Evolutionary conservation across 306 rosid genomes (phyloP), one percentile per base, ranked within the genome.

Genomic region (Pterocarpus macrocarpus): DNA sequence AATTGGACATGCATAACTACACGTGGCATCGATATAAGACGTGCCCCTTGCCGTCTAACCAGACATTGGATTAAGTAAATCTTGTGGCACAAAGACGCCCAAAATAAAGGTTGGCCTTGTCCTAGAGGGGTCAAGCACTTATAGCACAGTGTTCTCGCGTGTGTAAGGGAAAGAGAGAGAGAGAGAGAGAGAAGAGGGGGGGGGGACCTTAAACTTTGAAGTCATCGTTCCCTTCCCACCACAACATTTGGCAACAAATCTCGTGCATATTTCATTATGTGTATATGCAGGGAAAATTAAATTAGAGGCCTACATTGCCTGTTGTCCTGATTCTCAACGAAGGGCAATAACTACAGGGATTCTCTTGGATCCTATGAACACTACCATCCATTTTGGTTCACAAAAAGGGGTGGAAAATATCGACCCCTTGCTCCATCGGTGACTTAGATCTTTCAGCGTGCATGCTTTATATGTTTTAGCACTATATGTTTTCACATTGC

Each of bases 61-160:
- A 61, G 45, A 30, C 73, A 69, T 22, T 44, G 45, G 68, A 73
- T 49, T 66, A 79, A 84, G 78, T 66, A 85, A 62, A 85, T 61
- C 59, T 39, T 59, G 88, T 81, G 85, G 80, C 44, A 58, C 50
- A 62, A 75, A 38, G 30, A 50, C 17, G 41, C 64, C 28, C 71
- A 45, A 57, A 45, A 49, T 73, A 71, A 74, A 52, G 64, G 64
- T 9, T 69, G 64, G 58, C 35, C 45, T 32, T 38, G 69, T 59
- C 68, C 50, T 7, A 4, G 30, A 65, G 64, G 80, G 81, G 80
- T 75, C 78, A 68, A 2, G 64, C 75, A 41, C 72, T 70, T 77
- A 76, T 35, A 56, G 6, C 69, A 22, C 11, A 28, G 58, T 63
- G 41, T 63, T 39, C 12, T 15, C 9, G 16, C 35, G 32, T 56